Base-by-base conservation (phyloP, 2,329 filamentous ascomycete species). In the Spiromastix sp. region DNA sequence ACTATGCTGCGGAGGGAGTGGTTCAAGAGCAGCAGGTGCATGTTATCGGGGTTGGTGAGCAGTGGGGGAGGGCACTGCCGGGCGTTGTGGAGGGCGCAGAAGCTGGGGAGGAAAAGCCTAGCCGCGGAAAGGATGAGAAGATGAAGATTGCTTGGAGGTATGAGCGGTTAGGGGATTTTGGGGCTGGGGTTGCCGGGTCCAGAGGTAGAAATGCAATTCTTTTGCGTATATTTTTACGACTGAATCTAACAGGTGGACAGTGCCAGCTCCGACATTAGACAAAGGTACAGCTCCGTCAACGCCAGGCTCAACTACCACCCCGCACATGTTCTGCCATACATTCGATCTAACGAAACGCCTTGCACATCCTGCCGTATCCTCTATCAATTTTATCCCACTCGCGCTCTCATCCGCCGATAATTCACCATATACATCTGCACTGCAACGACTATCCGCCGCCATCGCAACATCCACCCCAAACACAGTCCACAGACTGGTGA, bases 141-240 rank as follows among this genome's bases (percentile, higher is more conserved):
- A 96, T 98, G 91, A 96, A 94, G 65, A 98, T 98, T 65, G 91
- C 91, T 3, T 98, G 91, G 91, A 74, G 91, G 57, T 98, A 98
- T 62, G 87, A 96, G 59, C 74, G 77, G 21, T 60, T 96, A 35
- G 81, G 82, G 11, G 80, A 81, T 45, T 79, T 78, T 48, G 77
- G 77, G 27, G 70, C 68, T 40, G 61, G 68, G 34, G 58, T 63
- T 40, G 54, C 66, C 42, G 65, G 66, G 41, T 65, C 63, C 50
- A 71, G 76, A 78, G 77, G 80, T 81, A 68, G 60, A 72, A 37
- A 32, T 20, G 36, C 12, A 26, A 24, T 34, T 27, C 19, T 7
- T 8, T 7, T 24, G 21, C 7, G 7, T 7, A n/a, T 24, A 7
- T 27, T 25, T 16, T 15, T 36, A 10, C 25, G 17, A 16, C 18